phyloP scores from a whole-genome alignment of 2,329 filamentous ascomycete genomes.

The Alternaria arborescens region DNA sequence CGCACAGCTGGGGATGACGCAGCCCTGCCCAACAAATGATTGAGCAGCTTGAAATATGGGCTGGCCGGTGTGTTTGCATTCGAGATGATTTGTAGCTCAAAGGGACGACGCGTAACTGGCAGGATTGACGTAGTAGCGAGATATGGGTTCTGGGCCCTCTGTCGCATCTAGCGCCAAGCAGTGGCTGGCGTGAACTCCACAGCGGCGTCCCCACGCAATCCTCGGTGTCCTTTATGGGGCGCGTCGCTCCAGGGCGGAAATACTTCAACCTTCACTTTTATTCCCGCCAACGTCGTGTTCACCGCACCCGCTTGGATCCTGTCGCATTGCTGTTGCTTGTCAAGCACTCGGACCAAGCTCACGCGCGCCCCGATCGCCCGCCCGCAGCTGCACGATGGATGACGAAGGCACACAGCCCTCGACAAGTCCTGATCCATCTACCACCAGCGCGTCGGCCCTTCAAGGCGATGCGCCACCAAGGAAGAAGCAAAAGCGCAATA shows the following conservation, averaged over 20 bases:
- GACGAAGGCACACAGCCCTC: slow-evolving; percentile 26
- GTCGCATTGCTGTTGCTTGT: slow-evolving; percentile 9
- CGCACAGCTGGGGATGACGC: not conserved
- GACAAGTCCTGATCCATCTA: slow-evolving; percentile 30
- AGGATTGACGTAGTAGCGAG: too few species aligned
- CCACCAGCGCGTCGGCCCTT: slow-evolving; percentile 15
- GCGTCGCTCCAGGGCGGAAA: slow-evolving; percentile 27
- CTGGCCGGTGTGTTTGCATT: too few species aligned
- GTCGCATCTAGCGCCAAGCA: slow-evolving; percentile 14
- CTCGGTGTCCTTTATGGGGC: slow-evolving; percentile 20
- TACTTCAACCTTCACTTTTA: slow-evolving; percentile 30
- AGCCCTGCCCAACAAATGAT: not conserved
- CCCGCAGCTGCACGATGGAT: slow-evolving; percentile 12
- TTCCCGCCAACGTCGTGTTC: slow-evolving; percentile 38
- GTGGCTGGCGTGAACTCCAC: slow-evolving; percentile 24
- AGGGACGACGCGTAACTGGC: too few species aligned
- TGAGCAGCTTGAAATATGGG: too few species aligned
- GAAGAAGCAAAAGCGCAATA: slow-evolving; percentile 85
- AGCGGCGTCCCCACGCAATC: slow-evolving; percentile 19
- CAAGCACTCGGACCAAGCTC: slow-evolving; percentile 4
- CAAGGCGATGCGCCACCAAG: slow-evolving; percentile 51
- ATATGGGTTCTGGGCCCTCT: not conserved
- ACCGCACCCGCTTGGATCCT: slow-evolving; percentile 18
- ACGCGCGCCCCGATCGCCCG: not conserved
- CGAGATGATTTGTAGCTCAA: too few species aligned